Conservation (phyloP, 208 protist species). For the Borovskyia barvae region DNA sequence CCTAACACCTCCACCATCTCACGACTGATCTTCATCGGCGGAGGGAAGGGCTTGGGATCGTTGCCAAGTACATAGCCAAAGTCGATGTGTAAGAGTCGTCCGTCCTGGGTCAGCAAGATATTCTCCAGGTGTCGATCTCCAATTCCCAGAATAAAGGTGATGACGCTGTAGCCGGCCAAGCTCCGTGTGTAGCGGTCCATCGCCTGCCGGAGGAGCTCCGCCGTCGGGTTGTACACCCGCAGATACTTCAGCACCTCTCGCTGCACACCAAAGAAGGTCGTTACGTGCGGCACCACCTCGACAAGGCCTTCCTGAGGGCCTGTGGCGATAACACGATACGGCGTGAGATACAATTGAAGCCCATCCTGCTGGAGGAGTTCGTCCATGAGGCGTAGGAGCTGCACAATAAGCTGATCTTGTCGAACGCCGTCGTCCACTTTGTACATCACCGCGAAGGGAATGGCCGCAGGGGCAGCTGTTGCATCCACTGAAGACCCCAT, state of each 20-base stretch:
- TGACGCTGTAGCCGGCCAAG: conserved; percentile 96
- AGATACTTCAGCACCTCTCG: conserved; percentile 70
- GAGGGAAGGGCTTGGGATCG: conserved; percentile 96
- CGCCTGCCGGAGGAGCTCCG: conserved; percentile 51
- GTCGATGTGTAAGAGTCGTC: conserved; percentile 97
- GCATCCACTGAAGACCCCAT: neutral
- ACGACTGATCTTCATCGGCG: conserved; percentile 95
- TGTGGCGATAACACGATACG: conserved; percentile 92
- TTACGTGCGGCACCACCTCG: conserved; percentile 82
- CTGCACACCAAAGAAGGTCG: conserved; percentile 79
- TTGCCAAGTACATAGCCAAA: conserved; percentile 97
- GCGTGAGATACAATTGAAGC: conserved; percentile 93
- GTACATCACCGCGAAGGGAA: conserved; percentile 76
- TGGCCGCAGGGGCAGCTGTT: neutral
- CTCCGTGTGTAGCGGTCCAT: conserved; percentile 95
- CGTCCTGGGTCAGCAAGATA: conserved; percentile 92
- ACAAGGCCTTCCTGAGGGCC: conserved; percentile 72
- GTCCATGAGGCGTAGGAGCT: conserved; percentile 92
- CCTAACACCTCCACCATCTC: conserved; percentile 91
- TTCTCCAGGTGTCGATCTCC: conserved; percentile 97
- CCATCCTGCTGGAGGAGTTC: conserved; percentile 89
- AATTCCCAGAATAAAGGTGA: conserved; percentile 97
- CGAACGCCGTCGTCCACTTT: conserved; percentile 96
- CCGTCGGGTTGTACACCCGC: conserved; percentile 72
- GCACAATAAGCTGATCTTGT: conserved; percentile 97